Evolutionary conservation across 1,284 basidiomycete species (phyloP), one percentile per base, ranked within the genome.

Genomic region (Paramarasmius palmivorus): DNA sequence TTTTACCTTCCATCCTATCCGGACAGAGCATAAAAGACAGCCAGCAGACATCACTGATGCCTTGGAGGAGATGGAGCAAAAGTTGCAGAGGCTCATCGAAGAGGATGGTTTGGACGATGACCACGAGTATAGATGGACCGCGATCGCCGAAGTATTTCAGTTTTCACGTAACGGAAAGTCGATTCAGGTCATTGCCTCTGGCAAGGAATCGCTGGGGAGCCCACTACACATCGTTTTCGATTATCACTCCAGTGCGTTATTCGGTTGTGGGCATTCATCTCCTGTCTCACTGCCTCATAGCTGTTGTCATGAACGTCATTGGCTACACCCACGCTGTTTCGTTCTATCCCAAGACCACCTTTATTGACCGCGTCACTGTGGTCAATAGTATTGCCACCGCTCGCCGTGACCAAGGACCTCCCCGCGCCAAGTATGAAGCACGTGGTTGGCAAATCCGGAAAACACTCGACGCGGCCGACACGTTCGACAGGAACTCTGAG

Each of bases 171-270:
- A 10, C 12, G 15, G 39, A 2, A 42, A 44, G 29, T 12, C 32
- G 12, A 20, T 52, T 20, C 50, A 52, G 32, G 14, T 52, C 19
- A 52, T 52, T 26, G 17, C 40, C 4, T 29, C 15, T 8, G 17
- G 19, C n/a, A n/a, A n/a, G n/a, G n/a, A 26, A 49, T 36, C 29
- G 12, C 12, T 9, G 7, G 19, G 41, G 15, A 9, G 38, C n/a
- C 50, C 50, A 6, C 20, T 52, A 14, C 17, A 22, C 6, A 40
- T 44, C 29, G 44, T 52, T 12, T 14, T 52, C 4, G 5, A 44
- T n/a, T 52, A 44, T 44, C 50, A 52, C 19, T 52, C 50, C 14
- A 52, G 50, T 52, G 26, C 14, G 50, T 44, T 8, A 14, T 41
- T 34, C 39, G 17, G 29, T 35, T 14, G 4, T 45, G 32, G n/a